These are phyloP conservation scores for Penicillium janthinellum DNA, from an alignment of 2,329 filamentous ascomycete species.

Conservation along the genomic window DNA sequence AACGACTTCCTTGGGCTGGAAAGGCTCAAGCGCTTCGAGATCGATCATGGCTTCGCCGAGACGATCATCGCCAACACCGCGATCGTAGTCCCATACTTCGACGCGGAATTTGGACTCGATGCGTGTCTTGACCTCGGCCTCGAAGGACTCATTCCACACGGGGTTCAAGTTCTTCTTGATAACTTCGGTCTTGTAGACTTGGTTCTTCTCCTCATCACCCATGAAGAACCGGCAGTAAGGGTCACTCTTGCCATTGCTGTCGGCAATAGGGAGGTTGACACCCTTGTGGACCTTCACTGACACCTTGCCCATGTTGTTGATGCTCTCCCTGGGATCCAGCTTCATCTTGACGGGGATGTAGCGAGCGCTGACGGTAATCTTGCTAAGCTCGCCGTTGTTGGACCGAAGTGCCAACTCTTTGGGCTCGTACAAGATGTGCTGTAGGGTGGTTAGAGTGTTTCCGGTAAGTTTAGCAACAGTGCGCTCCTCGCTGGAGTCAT, in stretches of 20 bases:
- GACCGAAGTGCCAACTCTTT: slow-evolving; percentile 79
- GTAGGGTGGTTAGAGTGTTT: slow-evolving; percentile 82
- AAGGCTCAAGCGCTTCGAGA: slow-evolving; percentile 79
- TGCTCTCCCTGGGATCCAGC: slow-evolving; percentile 91
- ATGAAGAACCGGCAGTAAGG: slow-evolving; percentile 94
- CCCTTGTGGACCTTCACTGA: slow-evolving; percentile 92
- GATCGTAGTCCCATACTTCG: slow-evolving; percentile 93
- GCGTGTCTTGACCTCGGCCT: slow-evolving; percentile 77
- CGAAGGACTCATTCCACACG: slow-evolving; percentile 95
- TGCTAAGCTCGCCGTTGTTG: slow-evolving; percentile 73
- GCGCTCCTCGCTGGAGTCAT: slow-evolving; percentile 68
- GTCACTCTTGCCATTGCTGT: slow-evolving; percentile 95
- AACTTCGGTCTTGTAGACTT: slow-evolving; percentile 91
- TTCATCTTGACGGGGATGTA: slow-evolving; percentile 94
- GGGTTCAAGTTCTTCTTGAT: slow-evolving; percentile 97
- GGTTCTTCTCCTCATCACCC: slow-evolving; percentile 82
- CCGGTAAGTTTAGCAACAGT: slow-evolving; percentile 81
- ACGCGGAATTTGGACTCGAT: slow-evolving; percentile 81
- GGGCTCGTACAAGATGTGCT: slow-evolving; percentile 88
- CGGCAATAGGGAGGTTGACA: slow-evolving; percentile 83
- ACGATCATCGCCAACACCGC: slow-evolving; percentile 90
- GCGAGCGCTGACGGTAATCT: slow-evolving; percentile 87
- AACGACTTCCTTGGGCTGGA: slow-evolving; percentile 73
- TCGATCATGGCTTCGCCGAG: slow-evolving; percentile 77
- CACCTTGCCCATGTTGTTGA: slow-evolving; percentile 97